Conservation (phyloP, 768 basidiomycete species). For the Ramaria sp. region DNA sequence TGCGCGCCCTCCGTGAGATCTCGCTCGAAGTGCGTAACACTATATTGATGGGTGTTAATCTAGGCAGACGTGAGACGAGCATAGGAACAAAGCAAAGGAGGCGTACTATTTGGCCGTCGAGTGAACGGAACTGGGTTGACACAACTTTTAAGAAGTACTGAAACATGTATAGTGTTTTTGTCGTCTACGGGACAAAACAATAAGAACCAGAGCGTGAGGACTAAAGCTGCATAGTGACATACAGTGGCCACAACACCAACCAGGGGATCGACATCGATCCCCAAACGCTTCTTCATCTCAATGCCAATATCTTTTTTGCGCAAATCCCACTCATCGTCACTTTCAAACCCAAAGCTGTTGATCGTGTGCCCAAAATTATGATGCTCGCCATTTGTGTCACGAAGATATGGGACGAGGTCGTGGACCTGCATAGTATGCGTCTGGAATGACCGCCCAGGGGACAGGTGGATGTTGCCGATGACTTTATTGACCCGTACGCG, state of each 20-base stretch:
- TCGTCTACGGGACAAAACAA: constrained; percentile 36
- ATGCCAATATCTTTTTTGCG: constrained; percentile 50
- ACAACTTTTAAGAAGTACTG: constrained; percentile 99
- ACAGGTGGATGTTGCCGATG: constrained; percentile 89
- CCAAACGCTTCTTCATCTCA: constrained; percentile 61
- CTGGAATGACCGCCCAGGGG: constrained; percentile 94
- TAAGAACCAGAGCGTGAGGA: constrained; percentile 3
- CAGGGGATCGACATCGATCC: constrained; percentile 67
- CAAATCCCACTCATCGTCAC: constrained; percentile 70
- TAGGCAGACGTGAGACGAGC: constrained; percentile 18
- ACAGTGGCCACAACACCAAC: constrained; percentile 54
- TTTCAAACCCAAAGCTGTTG: constrained; percentile 70
- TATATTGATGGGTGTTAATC: constrained; percentile 91
- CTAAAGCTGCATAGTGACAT: constrained; percentile 13
- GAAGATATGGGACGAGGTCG: constrained; percentile 90
- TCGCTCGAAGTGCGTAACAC: constrained; percentile 91
- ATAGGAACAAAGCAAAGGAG: neutral
- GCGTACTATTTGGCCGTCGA: constrained; percentile 57
- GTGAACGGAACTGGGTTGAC: constrained; percentile 84
- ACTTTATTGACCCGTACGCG: constrained; percentile 95
- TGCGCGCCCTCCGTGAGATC: constrained; percentile 58
- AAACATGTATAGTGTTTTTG: constrained; percentile 85
- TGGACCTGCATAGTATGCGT: constrained; percentile 66
- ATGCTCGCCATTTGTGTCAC: constrained; percentile 64
- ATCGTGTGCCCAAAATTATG: constrained; percentile 93